These are phyloP conservation scores for Pseudognaphalium luteoalbum DNA, from an alignment of 129 eudicot genomes.

Conservation along the genomic window DNA sequence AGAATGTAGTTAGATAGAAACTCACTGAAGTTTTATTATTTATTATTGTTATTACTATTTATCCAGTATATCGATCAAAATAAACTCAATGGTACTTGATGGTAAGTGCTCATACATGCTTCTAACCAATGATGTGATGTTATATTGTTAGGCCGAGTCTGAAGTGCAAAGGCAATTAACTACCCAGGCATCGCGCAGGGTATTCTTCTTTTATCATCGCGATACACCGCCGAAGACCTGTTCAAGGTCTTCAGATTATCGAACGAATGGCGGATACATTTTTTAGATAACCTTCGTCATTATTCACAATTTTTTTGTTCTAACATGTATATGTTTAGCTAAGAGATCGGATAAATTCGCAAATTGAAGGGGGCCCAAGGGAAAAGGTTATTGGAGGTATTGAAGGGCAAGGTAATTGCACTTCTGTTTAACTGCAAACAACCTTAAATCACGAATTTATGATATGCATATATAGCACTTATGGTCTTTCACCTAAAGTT, in stretches of 20 bases:
- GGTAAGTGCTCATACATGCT: constrained; percentile 2
- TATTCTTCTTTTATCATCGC: constrained; percentile 14
- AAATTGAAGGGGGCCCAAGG: constrained; percentile 31
- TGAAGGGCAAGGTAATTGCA: constrained; percentile 35
- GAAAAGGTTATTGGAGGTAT: constrained; percentile 37
- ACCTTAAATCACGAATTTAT: constrained; percentile 22
- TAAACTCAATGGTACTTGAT: not conserved
- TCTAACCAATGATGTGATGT: constrained; percentile 3
- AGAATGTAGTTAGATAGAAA: not conserved
- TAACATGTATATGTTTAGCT: constrained; percentile 22
- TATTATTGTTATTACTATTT: not conserved
- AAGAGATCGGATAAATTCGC: constrained; percentile 40
- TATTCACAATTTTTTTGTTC: not conserved
- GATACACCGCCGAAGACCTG: no score
- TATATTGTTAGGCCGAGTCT: constrained; percentile 34
- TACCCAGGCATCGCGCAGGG: constrained; percentile 42
- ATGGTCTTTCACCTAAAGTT: constrained; percentile 4
- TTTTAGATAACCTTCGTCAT: not conserved
- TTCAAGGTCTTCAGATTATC: no score
- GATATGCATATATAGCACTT: not conserved
- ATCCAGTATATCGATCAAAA: not conserved
- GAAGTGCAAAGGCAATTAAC: constrained; percentile 42
- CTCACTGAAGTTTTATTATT: not conserved
- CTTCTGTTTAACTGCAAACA: not conserved
- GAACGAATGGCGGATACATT: not conserved